Evolutionary conservation across 2,329 filamentous ascomycete genomes (phyloP).

Genomic region (Gnomoniopsis sp.): DNA sequence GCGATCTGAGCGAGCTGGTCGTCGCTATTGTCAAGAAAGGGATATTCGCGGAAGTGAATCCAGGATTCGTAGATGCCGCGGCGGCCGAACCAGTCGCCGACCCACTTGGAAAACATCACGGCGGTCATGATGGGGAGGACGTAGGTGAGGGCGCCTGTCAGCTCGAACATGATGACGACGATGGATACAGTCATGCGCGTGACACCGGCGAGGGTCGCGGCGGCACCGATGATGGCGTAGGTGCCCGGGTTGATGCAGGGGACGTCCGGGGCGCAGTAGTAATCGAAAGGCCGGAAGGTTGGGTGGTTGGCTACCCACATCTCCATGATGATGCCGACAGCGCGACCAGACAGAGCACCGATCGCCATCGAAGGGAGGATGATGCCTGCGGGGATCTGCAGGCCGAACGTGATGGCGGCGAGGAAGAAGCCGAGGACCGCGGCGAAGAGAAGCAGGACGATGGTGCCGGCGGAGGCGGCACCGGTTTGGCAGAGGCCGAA

Average conservation of each 20-base stretch:
- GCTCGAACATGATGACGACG: constrained; percentile 98
- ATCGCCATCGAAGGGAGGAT: constrained; percentile 96
- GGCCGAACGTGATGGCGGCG: constrained; percentile 83
- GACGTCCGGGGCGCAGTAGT: constrained; percentile 77
- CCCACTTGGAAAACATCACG: constrained; percentile 98
- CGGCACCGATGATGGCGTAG: constrained; percentile 94
- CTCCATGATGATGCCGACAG: constrained; percentile 84
- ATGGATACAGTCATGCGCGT: constrained; percentile 97
- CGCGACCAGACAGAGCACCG: constrained; percentile 84
- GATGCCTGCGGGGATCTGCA: constrained; percentile 92
- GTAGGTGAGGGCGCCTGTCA: constrained; percentile 92
- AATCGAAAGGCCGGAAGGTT: constrained; percentile 67
- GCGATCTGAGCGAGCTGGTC: constrained; percentile 60
- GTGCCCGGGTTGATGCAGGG: constrained; percentile 91
- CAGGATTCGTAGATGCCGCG: constrained; percentile 96
- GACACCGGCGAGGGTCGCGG: constrained; percentile 88
- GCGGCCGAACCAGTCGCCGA: constrained; percentile 89
- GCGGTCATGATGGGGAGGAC: constrained; percentile 98
- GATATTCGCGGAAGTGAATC: constrained; percentile 95
- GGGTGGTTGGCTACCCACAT: constrained; percentile 81
- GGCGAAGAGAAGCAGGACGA: constrained; percentile 78
- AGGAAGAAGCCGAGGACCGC: constrained; percentile 81
- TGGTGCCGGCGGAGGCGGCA: constrained; percentile 75
- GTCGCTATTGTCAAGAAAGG: constrained; percentile 89
- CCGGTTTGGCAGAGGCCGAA: constrained; percentile 89